Evolutionary conservation across 2,329 filamentous ascomycete genomes (phyloP), one percentile per base, ranked within the genome.

Genomic region (Endoconidiophora polonica): DNA sequence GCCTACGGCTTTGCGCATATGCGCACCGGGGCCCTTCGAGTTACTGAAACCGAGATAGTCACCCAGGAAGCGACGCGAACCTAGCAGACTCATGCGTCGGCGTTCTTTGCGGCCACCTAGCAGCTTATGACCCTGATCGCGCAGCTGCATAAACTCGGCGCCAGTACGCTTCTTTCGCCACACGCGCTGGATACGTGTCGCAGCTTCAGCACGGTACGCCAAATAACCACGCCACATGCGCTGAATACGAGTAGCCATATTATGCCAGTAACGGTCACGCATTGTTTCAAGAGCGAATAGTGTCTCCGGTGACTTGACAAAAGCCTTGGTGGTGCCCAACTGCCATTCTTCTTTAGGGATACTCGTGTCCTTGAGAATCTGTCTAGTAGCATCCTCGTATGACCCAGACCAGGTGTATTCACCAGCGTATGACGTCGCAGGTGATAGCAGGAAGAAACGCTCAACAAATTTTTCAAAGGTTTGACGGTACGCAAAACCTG

Each of bases 381-480:
- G 86, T 61, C 80, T 85, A 10, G 90, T 84, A 26, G 88, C 91
- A 55, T 83, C 84, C 61, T 91, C 82, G 41, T 84, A 79, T 55
- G 91, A 85, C 5, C 90, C 91, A 4, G 81, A 81, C 87, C 91
- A 96, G 0, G 86, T 96, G 65, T 94, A 96, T 62, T 96, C 90
- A 62, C 91, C 91, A 5, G 91, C 91, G 59, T 96, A 96, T 2
- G 86, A 94, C 3, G 87, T 94, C 58, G 91, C 87, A 1, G 90
- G 87, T 3, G 91, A 96, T 38, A 98, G 70, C 9, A 96, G 73
- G 66, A 94, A 96, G 69, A 96, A 98, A 39, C 91, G 82, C 61
- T 96, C 91, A 26, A 95, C 87, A 61, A 98, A 98, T 62, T 95
- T 96, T 61, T 96, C 91, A 59, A 94, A 98, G 0, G 86, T 87